A percentile compares a stretch with the other conserved stretches of the same genome.
Conservation (phyloP, 75 land plant genomes). For the Adiantum capillusveneris region DNA sequence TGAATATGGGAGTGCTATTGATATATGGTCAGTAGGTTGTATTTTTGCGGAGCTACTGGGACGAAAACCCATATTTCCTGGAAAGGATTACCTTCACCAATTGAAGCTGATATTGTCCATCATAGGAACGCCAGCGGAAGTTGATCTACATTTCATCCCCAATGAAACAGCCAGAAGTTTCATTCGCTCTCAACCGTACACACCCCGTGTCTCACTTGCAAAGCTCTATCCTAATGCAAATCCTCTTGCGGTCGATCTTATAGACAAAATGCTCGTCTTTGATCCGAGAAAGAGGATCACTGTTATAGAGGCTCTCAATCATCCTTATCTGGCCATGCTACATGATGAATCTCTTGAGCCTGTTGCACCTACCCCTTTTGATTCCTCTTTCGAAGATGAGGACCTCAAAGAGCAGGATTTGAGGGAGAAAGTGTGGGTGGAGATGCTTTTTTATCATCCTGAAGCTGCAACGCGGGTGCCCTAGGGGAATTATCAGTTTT, state of each 20-base stretch:
- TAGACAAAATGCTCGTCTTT: conserved; percentile 30
- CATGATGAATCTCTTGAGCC: conserved; percentile 59
- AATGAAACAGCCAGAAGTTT: conserved; percentile 60
- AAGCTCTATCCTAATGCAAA: conserved; percentile 6
- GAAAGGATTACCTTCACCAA: conserved; percentile 3
- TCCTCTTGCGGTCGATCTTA: conserved; percentile 17
- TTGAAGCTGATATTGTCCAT: conserved; percentile 68
- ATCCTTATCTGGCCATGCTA: conserved; percentile 35
- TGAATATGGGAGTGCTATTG: conserved; percentile 19
- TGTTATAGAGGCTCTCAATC: conserved; percentile 23
- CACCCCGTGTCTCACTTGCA: conserved; percentile 9
- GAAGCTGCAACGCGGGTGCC: conserved; percentile 23
- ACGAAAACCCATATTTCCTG: conserved; percentile 1
- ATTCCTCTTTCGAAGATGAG: conserved; percentile 59
- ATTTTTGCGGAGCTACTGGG: conserved; percentile 3
- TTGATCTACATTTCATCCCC: conserved; percentile 64
- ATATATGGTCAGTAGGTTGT: conserved; percentile 36
- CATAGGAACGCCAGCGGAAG: conserved; percentile 67
- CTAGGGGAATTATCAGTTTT: too few relatives aligned
- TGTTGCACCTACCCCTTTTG: conserved; percentile 46
- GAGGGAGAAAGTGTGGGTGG: conserved; percentile 69
- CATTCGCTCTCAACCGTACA: conserved; percentile 47
- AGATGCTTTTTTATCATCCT: conserved; percentile 79
- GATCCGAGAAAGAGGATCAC: conserved; percentile 32
- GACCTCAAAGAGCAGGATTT: conserved; percentile 50